Evolutionary conservation across 1,139 yeast genomes (phyloP), one percentile per base, ranked within the genome.

Genomic region (Geotrichum carabidarum): DNA sequence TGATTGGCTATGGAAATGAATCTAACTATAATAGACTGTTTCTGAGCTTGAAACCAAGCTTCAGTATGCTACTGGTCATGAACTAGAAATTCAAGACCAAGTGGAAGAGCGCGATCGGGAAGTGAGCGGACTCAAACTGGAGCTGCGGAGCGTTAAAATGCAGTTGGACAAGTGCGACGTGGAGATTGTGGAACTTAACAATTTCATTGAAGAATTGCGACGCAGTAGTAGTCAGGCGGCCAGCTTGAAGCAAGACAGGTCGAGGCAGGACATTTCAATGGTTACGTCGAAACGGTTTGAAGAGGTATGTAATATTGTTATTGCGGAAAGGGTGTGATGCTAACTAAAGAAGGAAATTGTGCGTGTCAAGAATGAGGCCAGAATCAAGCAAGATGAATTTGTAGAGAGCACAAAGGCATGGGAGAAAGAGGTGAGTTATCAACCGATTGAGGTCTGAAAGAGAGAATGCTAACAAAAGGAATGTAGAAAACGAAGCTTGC

Each of bases 51-150:
- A 38, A 15, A 14, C 37, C 12, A 37, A 18, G 37, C 32, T 31
- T 17, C 47, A 30, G 18, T n/a, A 8, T 22, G 6, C 22, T 2
- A n/a, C 35, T 6, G 30, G 9, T 1, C 44, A 32, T 4, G 22
- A 15, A 59, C 58, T 27, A 37, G 60, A 32, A 53, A 58, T 48
- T 32, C 56, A 54, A 41, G 62, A 51, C 51, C 58, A 53, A 48
- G 59, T 54, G 59, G 68, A 50, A 52, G 64, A 59, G 18, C 44
- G 47, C 15, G 56, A 53, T 9, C 51, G 56, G 8, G 52, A 47
- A 15, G 40, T 43, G 12, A 53, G 51, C 18, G 51, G 51, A 8
- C 47, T 44, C 9, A 48, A 44, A 18, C 38, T 53, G 6, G 56
- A 53, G 27, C 30, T 53, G 34, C 47, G 48, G n/a, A 31, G 48